Conservation (phyloP, 208 protist species). For the Acanthamoeba healyi region DNA sequence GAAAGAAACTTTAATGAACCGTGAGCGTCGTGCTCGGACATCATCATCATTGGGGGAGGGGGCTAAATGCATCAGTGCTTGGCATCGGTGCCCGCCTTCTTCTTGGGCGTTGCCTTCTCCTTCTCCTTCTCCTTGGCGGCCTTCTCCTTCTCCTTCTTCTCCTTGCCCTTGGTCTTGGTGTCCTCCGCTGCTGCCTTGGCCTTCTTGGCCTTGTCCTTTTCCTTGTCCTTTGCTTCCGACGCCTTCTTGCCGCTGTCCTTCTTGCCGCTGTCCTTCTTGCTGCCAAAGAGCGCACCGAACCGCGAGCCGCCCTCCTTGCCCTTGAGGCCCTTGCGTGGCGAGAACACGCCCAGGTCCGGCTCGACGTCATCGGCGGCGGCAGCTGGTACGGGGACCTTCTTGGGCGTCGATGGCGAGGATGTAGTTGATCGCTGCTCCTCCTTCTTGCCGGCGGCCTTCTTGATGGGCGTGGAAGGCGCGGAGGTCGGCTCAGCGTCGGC, state of each 20-base stretch:
- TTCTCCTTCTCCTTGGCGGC: not conserved
- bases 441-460: not conserved
- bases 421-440: not conserved
- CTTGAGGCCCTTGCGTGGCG: slow-evolving; percentile 8
- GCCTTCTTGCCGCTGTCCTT: not conserved
- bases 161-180: not conserved
- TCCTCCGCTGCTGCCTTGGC: not conserved
- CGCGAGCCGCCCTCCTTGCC: not conserved
- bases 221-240: not conserved
- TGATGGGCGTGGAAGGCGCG: too few relatives aligned
- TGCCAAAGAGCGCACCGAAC: not conserved
- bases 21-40: too few relatives aligned
- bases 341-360: not conserved
- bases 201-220: not conserved
- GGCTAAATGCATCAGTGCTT: too few relatives aligned
- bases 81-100: not conserved
- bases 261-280: not conserved
- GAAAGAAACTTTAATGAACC: too few relatives aligned
- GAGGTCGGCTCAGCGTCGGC: not conserved
- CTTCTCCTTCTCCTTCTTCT: slow-evolving; percentile 20
- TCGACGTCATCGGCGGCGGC: not conserved
- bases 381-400: not conserved
- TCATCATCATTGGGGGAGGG: too few relatives aligned
- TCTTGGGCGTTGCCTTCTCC: slow-evolving; percentile 14
- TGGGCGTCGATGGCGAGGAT: not conserved